A percentile compares a stretch with the other conserved stretches of the same genome.
These are phyloP conservation scores for Auricularia sp. DNA, from an alignment of 768 basidiomycete species.

Conservation along the genomic window DNA sequence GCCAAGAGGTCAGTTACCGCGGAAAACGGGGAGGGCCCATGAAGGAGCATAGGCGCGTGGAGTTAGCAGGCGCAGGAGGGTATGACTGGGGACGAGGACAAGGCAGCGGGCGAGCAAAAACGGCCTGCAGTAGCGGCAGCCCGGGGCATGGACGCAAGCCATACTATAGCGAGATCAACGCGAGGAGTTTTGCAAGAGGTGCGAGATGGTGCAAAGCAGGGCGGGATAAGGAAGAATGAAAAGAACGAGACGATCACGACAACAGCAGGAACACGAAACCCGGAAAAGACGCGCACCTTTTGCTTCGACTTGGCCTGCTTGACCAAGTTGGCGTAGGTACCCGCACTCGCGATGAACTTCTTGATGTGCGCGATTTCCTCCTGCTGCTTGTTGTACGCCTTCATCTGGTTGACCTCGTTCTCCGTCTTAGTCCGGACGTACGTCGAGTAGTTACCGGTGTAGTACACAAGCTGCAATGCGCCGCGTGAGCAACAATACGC, in stretches of 20 bases:
- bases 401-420: conserved; percentile 99
- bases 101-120: too few relatives aligned
- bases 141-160: too few relatives aligned
- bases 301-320: conserved; percentile 99
- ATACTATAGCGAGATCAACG: too few relatives aligned
- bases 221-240: too few relatives aligned
- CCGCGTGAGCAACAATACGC: not conserved
- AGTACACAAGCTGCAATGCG: conserved; percentile 55
- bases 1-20: not conserved
- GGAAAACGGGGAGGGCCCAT: not conserved
- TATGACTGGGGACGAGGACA: too few relatives aligned
- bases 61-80: too few relatives aligned
- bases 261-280: too few relatives aligned
- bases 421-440: conserved; percentile 92
- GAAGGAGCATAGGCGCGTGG: not conserved
- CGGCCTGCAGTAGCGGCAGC: too few relatives aligned
- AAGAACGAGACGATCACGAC: too few relatives aligned
- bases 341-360: conserved; percentile 97
- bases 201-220: too few relatives aligned
- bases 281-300: conserved; percentile 33
- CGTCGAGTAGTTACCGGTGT: conserved; percentile 93
- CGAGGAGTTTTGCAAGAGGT: too few relatives aligned
- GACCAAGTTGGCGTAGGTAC: conserved; percentile 98
- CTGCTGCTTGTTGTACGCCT: conserved; percentile 97
- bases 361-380: conserved; percentile 29